These are phyloP conservation scores for Mortierella sp. DNA, from an alignment of 371 early-diverging fungal species.

Conservation along the genomic window DNA sequence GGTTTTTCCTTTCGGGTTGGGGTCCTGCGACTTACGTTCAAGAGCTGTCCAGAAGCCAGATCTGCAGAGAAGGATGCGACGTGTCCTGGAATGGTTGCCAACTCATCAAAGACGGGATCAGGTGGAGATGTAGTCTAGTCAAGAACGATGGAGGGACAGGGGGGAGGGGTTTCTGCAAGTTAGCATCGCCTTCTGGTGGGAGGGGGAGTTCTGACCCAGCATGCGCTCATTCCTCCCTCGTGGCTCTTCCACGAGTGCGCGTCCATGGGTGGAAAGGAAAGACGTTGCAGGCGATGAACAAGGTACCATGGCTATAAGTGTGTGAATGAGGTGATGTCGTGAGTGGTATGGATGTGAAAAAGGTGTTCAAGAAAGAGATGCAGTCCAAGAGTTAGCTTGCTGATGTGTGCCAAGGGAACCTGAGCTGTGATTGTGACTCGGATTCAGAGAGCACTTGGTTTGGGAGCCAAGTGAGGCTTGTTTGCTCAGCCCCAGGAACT, in stretches of 20 bases:
- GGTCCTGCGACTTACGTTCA: slow-evolving; percentile 31
- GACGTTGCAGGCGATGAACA: too few species aligned
- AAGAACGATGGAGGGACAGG: not conserved
- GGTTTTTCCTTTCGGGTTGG: not conserved
- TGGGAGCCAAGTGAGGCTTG: too few species aligned
- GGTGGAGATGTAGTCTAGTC: slow-evolving; percentile 51
- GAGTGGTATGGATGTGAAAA: too few species aligned
- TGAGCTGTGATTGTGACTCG: too few species aligned
- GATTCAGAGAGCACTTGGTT: too few species aligned
- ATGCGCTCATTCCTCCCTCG: not conserved
- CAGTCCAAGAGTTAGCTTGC: too few species aligned
- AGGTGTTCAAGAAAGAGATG: too few species aligned
- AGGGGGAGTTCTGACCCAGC: not conserved
- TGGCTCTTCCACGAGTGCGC: too few species aligned
- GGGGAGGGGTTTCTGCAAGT: not conserved
- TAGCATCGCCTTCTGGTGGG: not conserved
- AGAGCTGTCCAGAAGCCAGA: slow-evolving; percentile 45
- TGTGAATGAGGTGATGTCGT: too few species aligned
- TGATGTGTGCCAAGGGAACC: too few species aligned
- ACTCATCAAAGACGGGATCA: slow-evolving; percentile 51
- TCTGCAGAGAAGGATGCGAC: slow-evolving; percentile 50
- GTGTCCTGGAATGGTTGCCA: slow-evolving; percentile 49
- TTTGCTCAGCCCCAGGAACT: too few species aligned
- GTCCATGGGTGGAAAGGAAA: not conserved
- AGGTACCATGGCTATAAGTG: too few species aligned